phyloP scores from a whole-genome alignment of 2,329 filamentous ascomycete genomes.

The Colletotrichum spaethianum region DNA sequence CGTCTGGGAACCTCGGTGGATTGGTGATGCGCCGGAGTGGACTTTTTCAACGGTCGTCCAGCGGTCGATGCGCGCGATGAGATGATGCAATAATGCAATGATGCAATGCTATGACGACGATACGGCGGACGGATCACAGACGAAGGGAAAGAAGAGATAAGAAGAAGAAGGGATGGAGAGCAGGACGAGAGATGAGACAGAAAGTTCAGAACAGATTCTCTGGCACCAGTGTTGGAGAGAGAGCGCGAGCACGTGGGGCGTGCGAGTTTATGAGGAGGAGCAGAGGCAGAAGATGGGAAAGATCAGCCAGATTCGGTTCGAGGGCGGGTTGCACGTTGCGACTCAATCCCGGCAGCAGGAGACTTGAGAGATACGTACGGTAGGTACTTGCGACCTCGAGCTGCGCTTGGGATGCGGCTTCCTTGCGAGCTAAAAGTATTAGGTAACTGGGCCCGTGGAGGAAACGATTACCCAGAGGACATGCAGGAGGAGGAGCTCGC shows the following conservation, averaged over 20 bases:
- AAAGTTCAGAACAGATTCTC: conserved; percentile 15
- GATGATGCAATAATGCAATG: neutral
- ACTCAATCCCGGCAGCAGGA: conserved; percentile 7
- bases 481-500: neutral
- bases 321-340: neutral
- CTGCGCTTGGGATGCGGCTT: neutral
- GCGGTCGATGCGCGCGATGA: neutral
- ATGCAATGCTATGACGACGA: neutral
- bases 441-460: conserved; percentile 17
- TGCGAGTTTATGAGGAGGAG: conserved; percentile 31
- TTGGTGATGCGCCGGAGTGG: neutral
- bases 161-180: conserved; percentile 2
- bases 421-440: neutral
- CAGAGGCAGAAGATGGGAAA: conserved; percentile 14
- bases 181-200: conserved; percentile 4
- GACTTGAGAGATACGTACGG: neutral
- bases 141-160: neutral
- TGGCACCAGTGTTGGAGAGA: neutral
- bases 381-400: no score
- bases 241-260: conserved; percentile 31
- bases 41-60: neutral
- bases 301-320: conserved; percentile 4
- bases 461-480: neutral
- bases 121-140: conserved; percentile 3
- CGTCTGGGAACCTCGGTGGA: no score